These are phyloP conservation scores for Tulasnella calospora DNA, from an alignment of 768 basidiomycete species.

Conservation along the genomic window DNA sequence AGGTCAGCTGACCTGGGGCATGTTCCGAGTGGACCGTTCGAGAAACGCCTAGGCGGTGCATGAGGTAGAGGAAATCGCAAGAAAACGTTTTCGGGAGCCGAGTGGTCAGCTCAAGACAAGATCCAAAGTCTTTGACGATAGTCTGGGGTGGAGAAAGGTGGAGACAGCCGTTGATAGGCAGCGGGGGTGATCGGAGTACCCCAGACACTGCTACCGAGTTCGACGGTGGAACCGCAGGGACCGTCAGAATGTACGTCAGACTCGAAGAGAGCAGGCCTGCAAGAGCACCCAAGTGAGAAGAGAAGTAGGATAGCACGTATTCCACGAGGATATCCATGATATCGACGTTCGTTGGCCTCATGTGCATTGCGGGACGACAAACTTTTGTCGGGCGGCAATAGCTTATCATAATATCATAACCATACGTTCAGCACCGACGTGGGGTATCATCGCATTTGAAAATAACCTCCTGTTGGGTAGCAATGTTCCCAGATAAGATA, in stretches of 20 bases:
- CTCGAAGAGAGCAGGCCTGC: background rate
- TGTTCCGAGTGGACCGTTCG: background rate
- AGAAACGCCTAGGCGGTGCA: background rate
- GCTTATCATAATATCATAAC: background rate
- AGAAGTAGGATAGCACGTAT: background rate
- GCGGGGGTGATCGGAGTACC: background rate
- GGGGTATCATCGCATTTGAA: background rate
- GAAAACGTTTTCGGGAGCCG: constrained; percentile 8
- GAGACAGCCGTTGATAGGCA: background rate
- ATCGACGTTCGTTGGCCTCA: background rate
- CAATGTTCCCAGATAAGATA: background rate
- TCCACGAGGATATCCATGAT: background rate
- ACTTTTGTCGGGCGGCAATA: background rate
- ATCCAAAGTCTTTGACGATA: background rate
- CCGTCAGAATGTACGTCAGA: background rate
- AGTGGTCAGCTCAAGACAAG: background rate
- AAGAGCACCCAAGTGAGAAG: background rate
- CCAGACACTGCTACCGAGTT: background rate
- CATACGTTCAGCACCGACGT: background rate
- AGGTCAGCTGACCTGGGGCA: background rate
- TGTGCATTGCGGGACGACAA: background rate
- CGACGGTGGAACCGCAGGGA: background rate
- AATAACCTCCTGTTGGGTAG: background rate
- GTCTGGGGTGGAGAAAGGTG: background rate
- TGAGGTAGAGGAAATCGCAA: background rate